Evolutionary conservation across 139 green algal genomes (phyloP).

Genomic region (Trebouxia sp.): DNA sequence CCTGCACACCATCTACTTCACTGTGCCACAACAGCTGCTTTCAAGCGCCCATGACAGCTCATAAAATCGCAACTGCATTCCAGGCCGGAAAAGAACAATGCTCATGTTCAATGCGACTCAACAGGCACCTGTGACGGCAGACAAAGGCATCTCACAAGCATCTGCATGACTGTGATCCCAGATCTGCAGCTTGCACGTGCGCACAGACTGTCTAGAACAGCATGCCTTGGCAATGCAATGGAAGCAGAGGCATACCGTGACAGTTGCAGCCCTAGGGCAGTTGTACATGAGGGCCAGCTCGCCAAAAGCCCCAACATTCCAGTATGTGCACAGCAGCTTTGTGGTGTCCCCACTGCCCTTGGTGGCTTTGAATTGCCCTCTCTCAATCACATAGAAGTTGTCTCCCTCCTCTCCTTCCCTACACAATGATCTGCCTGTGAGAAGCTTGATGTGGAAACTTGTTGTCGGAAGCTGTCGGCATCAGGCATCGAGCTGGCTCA

Average conservation of each 20-base stretch:
- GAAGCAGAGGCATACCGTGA: slow-evolving; percentile 23
- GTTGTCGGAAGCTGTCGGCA: too few relatives aligned
- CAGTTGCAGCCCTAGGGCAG: slow-evolving; percentile 60
- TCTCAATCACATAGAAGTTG: slow-evolving; percentile 69
- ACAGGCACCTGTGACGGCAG: too few relatives aligned
- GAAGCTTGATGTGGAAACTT: neutral
- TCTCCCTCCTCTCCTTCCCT: slow-evolving; percentile 65
- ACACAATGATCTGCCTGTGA: neutral
- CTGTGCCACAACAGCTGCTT: too few relatives aligned
- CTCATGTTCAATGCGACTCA: too few relatives aligned
- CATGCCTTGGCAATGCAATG: neutral
- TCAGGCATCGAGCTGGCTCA: too few relatives aligned
- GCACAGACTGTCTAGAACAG: neutral
- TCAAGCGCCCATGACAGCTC: too few relatives aligned
- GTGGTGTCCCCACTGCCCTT: neutral
- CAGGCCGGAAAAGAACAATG: too few relatives aligned
- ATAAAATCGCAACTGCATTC: too few relatives aligned
- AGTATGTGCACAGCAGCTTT: slow-evolving; percentile 47
- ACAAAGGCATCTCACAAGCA: too few relatives aligned
- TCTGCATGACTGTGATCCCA: too few relatives aligned
- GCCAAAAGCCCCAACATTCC: slow-evolving; percentile 55
- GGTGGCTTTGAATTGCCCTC: slow-evolving; percentile 45
- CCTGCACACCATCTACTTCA: too few relatives aligned
- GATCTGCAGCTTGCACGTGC: too few relatives aligned
- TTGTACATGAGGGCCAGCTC: slow-evolving; percentile 75